These are phyloP conservation scores for Cokeromyces recurvatus DNA, from an alignment of 371 early-diverging fungal species.

Conservation along the genomic window DNA sequence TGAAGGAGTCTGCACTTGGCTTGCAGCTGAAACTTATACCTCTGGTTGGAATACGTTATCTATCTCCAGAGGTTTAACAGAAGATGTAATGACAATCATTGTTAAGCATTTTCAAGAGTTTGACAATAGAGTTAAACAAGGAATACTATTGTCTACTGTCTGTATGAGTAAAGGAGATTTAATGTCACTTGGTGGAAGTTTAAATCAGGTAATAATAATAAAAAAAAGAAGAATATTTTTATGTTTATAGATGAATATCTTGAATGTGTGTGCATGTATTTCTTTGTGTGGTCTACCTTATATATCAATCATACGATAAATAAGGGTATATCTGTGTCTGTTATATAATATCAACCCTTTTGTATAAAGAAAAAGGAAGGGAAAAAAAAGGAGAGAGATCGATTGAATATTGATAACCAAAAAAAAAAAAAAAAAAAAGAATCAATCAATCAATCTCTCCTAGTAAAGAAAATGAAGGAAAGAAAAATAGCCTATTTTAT, in stretches of 20 bases:
- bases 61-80: slow-evolving; percentile 28
- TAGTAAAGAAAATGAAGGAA: too few species aligned
- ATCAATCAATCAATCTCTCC: neutral
- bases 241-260: neutral
- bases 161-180: slow-evolving; percentile 17
- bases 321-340: too few species aligned
- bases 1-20: slow-evolving; percentile 25
- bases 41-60: slow-evolving; percentile 26
- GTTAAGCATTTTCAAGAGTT: slow-evolving; percentile 15
- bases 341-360: too few species aligned
- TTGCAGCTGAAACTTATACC: slow-evolving; percentile 18
- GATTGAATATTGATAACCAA: too few species aligned
- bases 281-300: too few species aligned
- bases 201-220: slow-evolving; percentile 27
- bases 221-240: too few species aligned
- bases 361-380: neutral
- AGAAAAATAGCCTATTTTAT: too few species aligned
- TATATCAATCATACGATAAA: too few species aligned
- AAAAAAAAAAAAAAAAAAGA: neutral
- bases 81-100: slow-evolving; percentile 24
- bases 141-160: slow-evolving; percentile 14
- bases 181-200: slow-evolving; percentile 4
- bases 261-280: neutral
- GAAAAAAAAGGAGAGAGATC: too few species aligned
- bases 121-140: slow-evolving; percentile 16